Evolutionary conservation across 2,329 filamentous ascomycete genomes (phyloP).

Genomic region (Aspergillus viridinutans): DNA sequence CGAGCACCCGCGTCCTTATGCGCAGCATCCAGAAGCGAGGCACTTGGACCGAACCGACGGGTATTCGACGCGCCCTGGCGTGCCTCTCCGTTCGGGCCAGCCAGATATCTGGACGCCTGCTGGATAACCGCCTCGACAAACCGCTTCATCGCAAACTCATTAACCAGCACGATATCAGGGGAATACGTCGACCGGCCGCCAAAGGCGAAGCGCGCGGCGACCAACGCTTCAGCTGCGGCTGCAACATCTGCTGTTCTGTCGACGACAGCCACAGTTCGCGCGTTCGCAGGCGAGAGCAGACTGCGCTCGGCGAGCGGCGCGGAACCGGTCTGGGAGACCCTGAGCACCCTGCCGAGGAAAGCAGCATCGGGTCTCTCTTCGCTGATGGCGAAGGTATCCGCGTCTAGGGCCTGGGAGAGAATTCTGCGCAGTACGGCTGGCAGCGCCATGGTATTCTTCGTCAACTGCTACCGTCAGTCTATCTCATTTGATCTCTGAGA

Average conservation of each 20-base stretch:
- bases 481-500: neutral
- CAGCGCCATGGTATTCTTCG: constrained; percentile 21
- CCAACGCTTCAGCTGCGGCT: constrained; percentile 51
- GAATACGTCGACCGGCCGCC: constrained; percentile 57
- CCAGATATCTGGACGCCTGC: constrained; percentile 27
- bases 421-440: constrained; percentile 21
- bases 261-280: constrained; percentile 52
- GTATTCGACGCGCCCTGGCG: constrained; percentile 11
- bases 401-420: constrained; percentile 37
- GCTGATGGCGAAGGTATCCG: constrained; percentile 47
- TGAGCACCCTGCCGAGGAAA: constrained; percentile 23
- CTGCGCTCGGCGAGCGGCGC: constrained; percentile 13
- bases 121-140: constrained; percentile 50
- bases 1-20: constrained; percentile 24
- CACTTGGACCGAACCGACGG: constrained; percentile 8
- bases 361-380: constrained; percentile 25
- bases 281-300: constrained; percentile 22
- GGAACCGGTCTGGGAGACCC: constrained; percentile 13
- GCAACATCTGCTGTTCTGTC: constrained; percentile 56
- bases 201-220: constrained; percentile 52
- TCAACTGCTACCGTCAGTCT: constrained; percentile 13
- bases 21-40: constrained; percentile 18
- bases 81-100: constrained; percentile 19
- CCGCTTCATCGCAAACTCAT: constrained; percentile 55
- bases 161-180: constrained; percentile 61